Percentiles rank a stretch among this genome's conserved stretches.
phyloP scores from a whole-genome alignment of 345 rosid species.

The Gossypium turneri region DNA sequence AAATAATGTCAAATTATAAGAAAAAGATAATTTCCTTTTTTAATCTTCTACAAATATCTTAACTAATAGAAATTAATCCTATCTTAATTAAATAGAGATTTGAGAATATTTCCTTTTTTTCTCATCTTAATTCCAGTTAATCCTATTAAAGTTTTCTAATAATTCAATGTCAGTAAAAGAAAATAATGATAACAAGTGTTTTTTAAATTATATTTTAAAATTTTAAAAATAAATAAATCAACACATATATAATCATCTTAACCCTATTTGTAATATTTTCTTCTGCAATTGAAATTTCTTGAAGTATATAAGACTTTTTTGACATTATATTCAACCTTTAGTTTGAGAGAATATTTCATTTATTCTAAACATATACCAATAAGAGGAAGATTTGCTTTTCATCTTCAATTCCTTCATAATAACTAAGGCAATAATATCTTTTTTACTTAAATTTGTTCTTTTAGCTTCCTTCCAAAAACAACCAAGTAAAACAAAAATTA shows the following conservation, averaged over 20 bases:
- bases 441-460: conserved; percentile 16
- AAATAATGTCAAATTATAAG: background rate
- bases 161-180: background rate
- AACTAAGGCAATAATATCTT: conserved; percentile 27
- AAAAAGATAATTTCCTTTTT: no score
- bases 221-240: no score
- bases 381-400: background rate
- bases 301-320: background rate
- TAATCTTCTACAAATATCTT: no score
- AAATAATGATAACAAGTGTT: no score
- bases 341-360: conserved; percentile 9
- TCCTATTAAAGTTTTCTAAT: background rate
- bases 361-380: background rate
- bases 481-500: no score
- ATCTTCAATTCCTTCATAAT: conserved; percentile 26
- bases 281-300: background rate
- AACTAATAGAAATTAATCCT: no score
- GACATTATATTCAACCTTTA: background rate
- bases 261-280: no score
- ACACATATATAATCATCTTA: no score
- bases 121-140: background rate
- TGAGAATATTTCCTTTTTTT: no score
- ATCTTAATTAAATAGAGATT: no score
- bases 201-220: no score
- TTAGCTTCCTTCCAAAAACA: background rate